Percentiles rank a stretch among this genome's conserved stretches.
These are phyloP conservation scores for Starmerella vitae DNA, from an alignment of 805 yeast species.

Conservation along the genomic window DNA sequence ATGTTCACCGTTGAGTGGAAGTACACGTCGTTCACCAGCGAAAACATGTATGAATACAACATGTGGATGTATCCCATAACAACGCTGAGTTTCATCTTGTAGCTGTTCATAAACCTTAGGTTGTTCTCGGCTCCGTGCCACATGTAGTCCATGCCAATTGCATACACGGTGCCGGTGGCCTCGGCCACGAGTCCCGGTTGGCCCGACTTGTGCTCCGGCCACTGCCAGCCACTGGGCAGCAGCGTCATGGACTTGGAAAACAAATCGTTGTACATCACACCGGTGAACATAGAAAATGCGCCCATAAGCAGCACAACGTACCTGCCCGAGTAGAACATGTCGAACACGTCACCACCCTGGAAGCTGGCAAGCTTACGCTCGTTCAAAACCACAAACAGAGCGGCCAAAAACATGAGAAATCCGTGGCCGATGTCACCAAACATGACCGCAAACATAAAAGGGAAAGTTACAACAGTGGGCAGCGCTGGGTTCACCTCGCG, in stretches of 20 bases:
- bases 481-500: slow-evolving; percentile 93
- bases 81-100: slow-evolving; percentile 92
- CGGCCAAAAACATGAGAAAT: slow-evolving; percentile 60
- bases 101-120: slow-evolving; percentile 79
- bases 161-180: slow-evolving; percentile 35
- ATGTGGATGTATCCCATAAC: slow-evolving; percentile 90
- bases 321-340: slow-evolving; percentile 90
- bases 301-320: slow-evolving; percentile 91
- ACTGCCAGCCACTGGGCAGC: slow-evolving; percentile 80
- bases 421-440: slow-evolving; percentile 99
- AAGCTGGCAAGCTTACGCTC: slow-evolving; percentile 54
- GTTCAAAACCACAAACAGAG: slow-evolving; percentile 51
- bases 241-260: slow-evolving; percentile 84
- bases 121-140: slow-evolving; percentile 98
- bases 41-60: slow-evolving; percentile 78
- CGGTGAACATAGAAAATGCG: slow-evolving; percentile 87
- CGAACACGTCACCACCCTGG: slow-evolving; percentile 71
- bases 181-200: slow-evolving; percentile 38
- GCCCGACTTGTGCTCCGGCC: slow-evolving; percentile 44
- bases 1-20: slow-evolving; percentile 66
- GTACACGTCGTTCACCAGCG: slow-evolving; percentile 62
- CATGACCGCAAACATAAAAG: slow-evolving; percentile 98
- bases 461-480: slow-evolving; percentile 89
- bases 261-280: slow-evolving; percentile 82
- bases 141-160: slow-evolving; percentile 78